Conservation (phyloP, 495 filamentous ascomycete species). For the Penicillium odoratum region DNA sequence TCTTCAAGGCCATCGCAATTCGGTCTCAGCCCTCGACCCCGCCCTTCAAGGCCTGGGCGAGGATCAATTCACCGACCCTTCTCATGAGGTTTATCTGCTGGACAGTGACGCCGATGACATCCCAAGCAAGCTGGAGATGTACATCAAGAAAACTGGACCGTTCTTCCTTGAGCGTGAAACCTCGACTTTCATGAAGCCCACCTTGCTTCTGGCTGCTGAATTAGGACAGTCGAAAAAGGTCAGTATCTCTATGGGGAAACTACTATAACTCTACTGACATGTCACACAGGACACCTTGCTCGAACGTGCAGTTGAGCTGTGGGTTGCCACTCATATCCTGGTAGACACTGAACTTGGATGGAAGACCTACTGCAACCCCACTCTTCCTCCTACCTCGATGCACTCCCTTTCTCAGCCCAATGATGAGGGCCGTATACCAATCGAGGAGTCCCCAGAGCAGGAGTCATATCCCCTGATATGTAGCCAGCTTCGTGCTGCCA, state of each 20-base stretch:
- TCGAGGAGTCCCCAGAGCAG: constrained; percentile 43
- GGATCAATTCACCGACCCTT: constrained; percentile 41
- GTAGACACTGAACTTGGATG: constrained; percentile 65
- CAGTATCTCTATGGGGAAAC: constrained; percentile 1
- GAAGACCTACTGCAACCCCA: constrained; percentile 58
- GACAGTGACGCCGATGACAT: constrained; percentile 70
- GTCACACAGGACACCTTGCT: constrained; percentile 56
- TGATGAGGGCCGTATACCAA: constrained; percentile 46
- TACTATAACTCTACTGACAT: neutral
- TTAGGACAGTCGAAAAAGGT: constrained; percentile 56
- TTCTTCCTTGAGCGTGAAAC: constrained; percentile 64
- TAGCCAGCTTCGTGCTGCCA: constrained; percentile 70
- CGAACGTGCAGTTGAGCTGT: constrained; percentile 68
- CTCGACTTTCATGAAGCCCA: constrained; percentile 67
- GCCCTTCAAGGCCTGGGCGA: constrained; percentile 53
- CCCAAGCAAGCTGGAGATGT: constrained; percentile 63
- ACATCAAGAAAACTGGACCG: constrained; percentile 64
- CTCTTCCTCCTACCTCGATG: constrained; percentile 43
- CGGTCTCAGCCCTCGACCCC: constrained; percentile 51
- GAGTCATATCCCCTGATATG: constrained; percentile 56
- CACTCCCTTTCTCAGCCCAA: constrained; percentile 40
- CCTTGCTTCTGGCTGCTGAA: constrained; percentile 58
- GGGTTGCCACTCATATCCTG: constrained; percentile 73
- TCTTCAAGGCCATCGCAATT: constrained; percentile 45
- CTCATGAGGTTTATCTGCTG: constrained; percentile 55